Evolutionary conservation across 495 filamentous ascomycete species (phyloP).

Genomic region (Bathelium albidoporum): DNA sequence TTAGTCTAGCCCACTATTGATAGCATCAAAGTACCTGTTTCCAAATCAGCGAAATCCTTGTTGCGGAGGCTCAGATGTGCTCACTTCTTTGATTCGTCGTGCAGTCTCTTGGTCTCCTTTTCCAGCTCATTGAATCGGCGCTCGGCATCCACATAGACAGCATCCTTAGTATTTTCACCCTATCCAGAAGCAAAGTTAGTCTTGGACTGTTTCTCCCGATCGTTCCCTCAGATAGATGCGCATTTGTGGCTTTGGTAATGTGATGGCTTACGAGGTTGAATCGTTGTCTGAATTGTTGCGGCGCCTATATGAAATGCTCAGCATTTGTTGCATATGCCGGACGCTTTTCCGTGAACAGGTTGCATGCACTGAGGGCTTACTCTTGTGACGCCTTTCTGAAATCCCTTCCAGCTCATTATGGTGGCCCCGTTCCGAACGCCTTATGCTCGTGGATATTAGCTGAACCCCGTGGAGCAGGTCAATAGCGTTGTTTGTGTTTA

Average conservation of each 20-base stretch:
- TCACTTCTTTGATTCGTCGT: conserved; percentile 85
- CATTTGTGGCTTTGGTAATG: not conserved
- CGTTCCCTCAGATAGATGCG: not conserved
- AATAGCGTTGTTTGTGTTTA: not conserved
- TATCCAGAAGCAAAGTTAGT: conserved; percentile 13
- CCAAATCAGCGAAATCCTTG: not conserved
- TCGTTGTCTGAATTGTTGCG: conserved; percentile 78
- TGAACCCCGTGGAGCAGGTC: not conserved
- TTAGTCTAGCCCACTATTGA: conserved; percentile 58
- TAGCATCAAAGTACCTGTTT: conserved; percentile 72
- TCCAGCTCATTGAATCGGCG: conserved; percentile 90
- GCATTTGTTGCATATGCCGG: not conserved
- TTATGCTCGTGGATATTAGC: not conserved
- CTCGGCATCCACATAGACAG: conserved; percentile 90
- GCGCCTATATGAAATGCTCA: conserved; percentile 46
- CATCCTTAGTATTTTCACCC: conserved; percentile 86
- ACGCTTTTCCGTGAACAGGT: not conserved
- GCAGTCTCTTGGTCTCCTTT: conserved; percentile 85
- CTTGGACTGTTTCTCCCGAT: not conserved
- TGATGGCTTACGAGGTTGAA: conserved; percentile 64
- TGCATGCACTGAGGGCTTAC: conserved; percentile 35
- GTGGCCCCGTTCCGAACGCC: not conserved
- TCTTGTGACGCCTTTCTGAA: conserved; percentile 77
- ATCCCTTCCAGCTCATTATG: conserved; percentile 91
- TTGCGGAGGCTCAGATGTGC: not conserved